Base-by-base conservation (phyloP, 768 basidiomycete genomes). In the Terana coerulea region DNA sequence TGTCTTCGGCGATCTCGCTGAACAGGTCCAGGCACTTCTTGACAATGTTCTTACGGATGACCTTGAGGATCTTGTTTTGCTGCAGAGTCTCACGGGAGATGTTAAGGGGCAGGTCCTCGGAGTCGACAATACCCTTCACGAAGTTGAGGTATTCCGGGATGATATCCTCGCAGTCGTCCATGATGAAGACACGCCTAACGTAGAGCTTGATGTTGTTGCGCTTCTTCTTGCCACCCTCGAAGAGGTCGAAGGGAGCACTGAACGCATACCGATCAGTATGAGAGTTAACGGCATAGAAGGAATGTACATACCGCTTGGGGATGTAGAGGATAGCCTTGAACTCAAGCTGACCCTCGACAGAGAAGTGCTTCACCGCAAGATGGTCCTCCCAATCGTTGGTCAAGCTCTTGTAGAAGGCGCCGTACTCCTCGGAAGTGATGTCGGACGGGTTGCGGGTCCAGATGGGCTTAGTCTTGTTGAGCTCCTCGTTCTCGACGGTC, bases 141-240 rank as follows among this genome's bases (percentile, higher is more conserved):
- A 98, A 98, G 81, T 98, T 98, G 72, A 98, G 91, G 81, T 98
- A 98, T 72, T 98, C 95, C 61, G 95, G 95, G 67, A 95, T 98
- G 68, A 97, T 78, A 66, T 99, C 97, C 78, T 98, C 95, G 70
- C 95, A 98, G 73, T 97, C 95, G 74, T 99, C 97, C 92, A 97
- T 98, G 82, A 99, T 98, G 81, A 99, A 98, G 66, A 98, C 95
- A 51, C 97, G 93, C 78, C 97, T 92, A 62, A 99, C 97, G 69
- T 98, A 99, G 69, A 99, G 94, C 78, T 99, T 99, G 83, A 99
- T 98, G 88, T 98, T 98, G 83, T 98, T 98, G 65, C 95, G 91
- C 84, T 98, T 98, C 90, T 98, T 98, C 88, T 99, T 98, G n/a
- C n/a, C n/a, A 55, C 90, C 91, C 79, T 99, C 97, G 76, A 99